phyloP scores from a whole-genome alignment of 441 rosid species.

The Jatropha podagrica region DNA sequence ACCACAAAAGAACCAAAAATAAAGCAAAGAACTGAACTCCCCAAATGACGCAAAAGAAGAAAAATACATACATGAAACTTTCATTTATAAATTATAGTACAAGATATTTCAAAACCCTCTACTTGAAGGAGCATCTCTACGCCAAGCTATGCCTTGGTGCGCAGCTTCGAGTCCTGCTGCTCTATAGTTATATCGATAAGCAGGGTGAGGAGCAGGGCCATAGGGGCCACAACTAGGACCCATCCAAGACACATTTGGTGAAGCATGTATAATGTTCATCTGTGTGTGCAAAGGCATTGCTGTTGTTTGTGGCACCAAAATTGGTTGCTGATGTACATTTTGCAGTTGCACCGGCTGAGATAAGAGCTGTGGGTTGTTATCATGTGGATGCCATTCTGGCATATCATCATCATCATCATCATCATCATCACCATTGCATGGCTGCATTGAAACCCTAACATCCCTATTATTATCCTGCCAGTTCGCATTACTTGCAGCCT shows the following conservation, averaged over 20 bases:
- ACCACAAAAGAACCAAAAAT: background rate
- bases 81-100: conserved; percentile 24
- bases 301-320: background rate
- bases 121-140: conserved; percentile 41
- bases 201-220: conserved; percentile 14
- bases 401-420: conserved; percentile 57
- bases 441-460: conserved; percentile 28
- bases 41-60: background rate
- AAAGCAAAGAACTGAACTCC: background rate
- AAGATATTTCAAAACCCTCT: conserved; percentile 47
- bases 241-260: conserved; percentile 21
- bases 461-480: conserved; percentile 9
- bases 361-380: conserved; percentile 21
- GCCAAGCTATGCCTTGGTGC: conserved; percentile 26
- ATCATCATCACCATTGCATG: conserved; percentile 54
- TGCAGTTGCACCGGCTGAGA: too few species aligned
- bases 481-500: conserved; percentile 31
- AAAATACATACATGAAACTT: background rate
- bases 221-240: conserved; percentile 26
- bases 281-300: conserved; percentile 21
- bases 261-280: conserved; percentile 21
- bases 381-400: conserved; percentile 89
- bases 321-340: too few species aligned
- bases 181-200: conserved; percentile 22
- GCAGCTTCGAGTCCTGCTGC: conserved; percentile 13